Conservation (phyloP, 768 basidiomycete genomes). For the Russula brevipes region DNA sequence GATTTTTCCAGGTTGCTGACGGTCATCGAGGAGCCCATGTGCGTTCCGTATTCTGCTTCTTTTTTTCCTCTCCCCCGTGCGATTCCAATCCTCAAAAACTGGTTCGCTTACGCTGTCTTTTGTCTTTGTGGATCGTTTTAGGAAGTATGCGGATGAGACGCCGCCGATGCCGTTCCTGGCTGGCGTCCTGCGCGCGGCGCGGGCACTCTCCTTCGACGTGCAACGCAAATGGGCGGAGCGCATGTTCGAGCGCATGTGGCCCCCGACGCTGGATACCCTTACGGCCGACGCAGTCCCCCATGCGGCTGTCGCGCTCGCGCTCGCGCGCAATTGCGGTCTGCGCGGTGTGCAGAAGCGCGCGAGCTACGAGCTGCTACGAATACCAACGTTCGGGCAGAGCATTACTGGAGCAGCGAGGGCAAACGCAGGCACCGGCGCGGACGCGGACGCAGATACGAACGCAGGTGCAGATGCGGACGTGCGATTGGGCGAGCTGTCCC, state of each 20-base stretch:
- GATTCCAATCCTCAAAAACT: too few relatives aligned
- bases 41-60: constrained; percentile 3
- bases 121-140: constrained; percentile 3
- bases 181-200: constrained; percentile 36
- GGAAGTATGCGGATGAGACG: constrained; percentile 27
- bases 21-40: constrained; percentile 35
- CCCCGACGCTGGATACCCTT: constrained; percentile 27
- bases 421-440: constrained; percentile 5
- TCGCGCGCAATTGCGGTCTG: constrained; percentile 32
- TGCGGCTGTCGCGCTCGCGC: constrained; percentile 32
- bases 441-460: not conserved
- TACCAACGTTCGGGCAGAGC: constrained; percentile 30
- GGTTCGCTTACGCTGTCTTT: not conserved
- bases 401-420: not conserved
- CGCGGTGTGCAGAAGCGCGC: constrained; percentile 34
- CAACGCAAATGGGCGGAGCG: constrained; percentile 32
- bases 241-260: constrained; percentile 34
- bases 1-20: constrained; percentile 35
- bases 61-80: not conserved
- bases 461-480: constrained; percentile 1
- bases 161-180: constrained; percentile 33
- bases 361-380: constrained; percentile 39
- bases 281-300: constrained; percentile 23
- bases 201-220: constrained; percentile 32
- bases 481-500: constrained; percentile 7